These are phyloP conservation scores for Candida manassasensis DNA, from an alignment of 805 yeast genomes.

Conservation along the genomic window DNA sequence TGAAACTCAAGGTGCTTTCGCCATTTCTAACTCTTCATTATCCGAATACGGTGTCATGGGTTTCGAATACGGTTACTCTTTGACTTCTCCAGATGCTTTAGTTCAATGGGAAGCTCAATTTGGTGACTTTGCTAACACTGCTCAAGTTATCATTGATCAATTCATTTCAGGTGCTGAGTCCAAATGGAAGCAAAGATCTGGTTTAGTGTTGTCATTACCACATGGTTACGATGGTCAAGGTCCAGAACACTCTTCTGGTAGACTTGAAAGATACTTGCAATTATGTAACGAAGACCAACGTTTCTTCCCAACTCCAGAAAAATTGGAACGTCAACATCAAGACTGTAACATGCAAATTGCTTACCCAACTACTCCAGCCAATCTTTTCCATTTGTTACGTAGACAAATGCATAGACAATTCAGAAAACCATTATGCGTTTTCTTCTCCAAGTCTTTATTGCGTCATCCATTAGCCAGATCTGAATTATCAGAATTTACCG, in stretches of 20 bases:
- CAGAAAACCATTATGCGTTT: constrained; percentile 81
- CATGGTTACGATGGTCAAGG: constrained; percentile 99
- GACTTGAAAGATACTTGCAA: constrained; percentile 95
- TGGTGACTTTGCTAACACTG: constrained; percentile 99
- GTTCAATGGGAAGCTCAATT: constrained; percentile 99
- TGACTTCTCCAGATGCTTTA: constrained; percentile 94
- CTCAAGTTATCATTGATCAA: constrained; percentile 96
- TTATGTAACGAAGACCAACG: constrained; percentile 95
- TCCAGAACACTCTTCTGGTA: constrained; percentile 98
- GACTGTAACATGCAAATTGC: constrained; percentile 98
- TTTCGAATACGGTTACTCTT: constrained; percentile 97
- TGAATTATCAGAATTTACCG: constrained; percentile 74
- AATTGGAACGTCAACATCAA: constrained; percentile 95
- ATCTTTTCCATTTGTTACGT: constrained; percentile 92
- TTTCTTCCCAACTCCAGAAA: constrained; percentile 82
- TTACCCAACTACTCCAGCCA: constrained; percentile 97
- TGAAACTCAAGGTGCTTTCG: constrained; percentile 80
- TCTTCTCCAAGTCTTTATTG: constrained; percentile 90
- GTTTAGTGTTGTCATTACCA: constrained; percentile 90
- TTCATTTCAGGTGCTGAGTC: constrained; percentile 95
- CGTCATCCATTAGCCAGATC: constrained; percentile 98
- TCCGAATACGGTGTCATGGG: constrained; percentile 99
- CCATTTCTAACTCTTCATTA: constrained; percentile 88
- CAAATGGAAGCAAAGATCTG: constrained; percentile 99
- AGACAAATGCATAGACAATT: constrained; percentile 99